phyloP scores from a whole-genome alignment of 768 basidiomycete genomes.

The Coprinellus aureogranulatus region DNA sequence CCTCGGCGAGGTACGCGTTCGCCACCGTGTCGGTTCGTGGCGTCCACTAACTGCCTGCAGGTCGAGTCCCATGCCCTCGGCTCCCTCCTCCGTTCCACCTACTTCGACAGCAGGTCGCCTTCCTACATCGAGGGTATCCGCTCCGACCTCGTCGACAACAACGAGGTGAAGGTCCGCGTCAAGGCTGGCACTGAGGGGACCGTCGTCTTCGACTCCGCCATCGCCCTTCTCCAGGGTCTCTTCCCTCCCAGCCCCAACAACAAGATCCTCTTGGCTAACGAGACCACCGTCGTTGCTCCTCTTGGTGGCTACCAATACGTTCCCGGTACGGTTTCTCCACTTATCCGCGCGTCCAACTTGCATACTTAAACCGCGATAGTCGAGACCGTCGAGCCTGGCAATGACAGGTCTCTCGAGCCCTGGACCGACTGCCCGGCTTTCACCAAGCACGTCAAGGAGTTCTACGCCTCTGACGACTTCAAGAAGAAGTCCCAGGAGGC shows the following conservation, averaged over 20 bases:
- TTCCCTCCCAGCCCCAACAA: constrained; percentile 78
- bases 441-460: constrained; percentile 56
- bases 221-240: constrained; percentile 80
- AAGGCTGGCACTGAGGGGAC: constrained; percentile 83
- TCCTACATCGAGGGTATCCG: constrained; percentile 68
- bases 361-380: constrained; percentile 35
- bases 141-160: constrained; percentile 68
- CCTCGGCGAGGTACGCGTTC: constrained; percentile 63
- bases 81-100: constrained; percentile 56
- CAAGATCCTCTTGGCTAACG: constrained; percentile 77
- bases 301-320: constrained; percentile 86
- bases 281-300: constrained; percentile 66
- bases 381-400: constrained; percentile 82
- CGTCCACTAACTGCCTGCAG: constrained; percentile 33
- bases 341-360: constrained; percentile 2
- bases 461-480: constrained; percentile 66
- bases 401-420: constrained; percentile 80
- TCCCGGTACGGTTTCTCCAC: constrained; percentile 45
- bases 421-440: constrained; percentile 71
- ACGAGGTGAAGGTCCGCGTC: constrained; percentile 70
- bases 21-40: neutral
- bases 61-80: constrained; percentile 69
- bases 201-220: constrained; percentile 85
- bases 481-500: constrained; percentile 57
- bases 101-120: constrained; percentile 63